Conservation (phyloP, 2,329 filamentous ascomycete species). For the Aspergillus melleus region DNA sequence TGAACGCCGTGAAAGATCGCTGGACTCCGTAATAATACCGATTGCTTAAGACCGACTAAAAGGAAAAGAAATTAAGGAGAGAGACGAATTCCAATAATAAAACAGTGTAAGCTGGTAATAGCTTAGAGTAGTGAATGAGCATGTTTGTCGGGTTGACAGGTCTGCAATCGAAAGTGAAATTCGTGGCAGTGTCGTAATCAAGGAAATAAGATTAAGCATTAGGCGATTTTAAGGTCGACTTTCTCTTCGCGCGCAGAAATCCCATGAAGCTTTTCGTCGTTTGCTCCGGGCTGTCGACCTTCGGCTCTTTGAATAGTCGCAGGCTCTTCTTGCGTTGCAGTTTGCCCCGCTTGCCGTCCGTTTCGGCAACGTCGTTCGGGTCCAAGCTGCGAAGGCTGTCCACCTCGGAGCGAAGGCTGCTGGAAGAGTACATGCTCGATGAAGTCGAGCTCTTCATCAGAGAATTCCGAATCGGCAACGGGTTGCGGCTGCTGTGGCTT, state of each 20-base stretch:
- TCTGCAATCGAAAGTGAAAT: neutral
- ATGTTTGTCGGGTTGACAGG: neutral
- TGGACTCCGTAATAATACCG: neutral
- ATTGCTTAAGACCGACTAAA: neutral
- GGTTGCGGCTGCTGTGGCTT: constrained; percentile 18
- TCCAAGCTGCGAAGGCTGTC: constrained; percentile 17
- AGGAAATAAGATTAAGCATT: constrained; percentile 18
- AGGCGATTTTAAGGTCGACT: constrained; percentile 19
- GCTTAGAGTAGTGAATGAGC: neutral
- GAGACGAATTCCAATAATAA: neutral
- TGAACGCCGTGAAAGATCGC: neutral
- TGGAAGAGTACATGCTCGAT: constrained; percentile 29
- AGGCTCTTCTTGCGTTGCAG: constrained; percentile 20
- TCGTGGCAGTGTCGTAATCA: neutral
- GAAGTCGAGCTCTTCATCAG: constrained; percentile 28
- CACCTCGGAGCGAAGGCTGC: constrained; percentile 31
- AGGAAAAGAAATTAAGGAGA: neutral
- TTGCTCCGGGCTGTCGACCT: constrained; percentile 8
- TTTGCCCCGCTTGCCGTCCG: constrained; percentile 9
- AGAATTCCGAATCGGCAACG: constrained; percentile 24
- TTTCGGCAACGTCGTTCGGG: constrained; percentile 9
- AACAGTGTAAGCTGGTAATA: neutral
- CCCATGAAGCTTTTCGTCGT: constrained; percentile 23
- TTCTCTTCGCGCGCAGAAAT: constrained; percentile 21
- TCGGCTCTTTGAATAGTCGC: constrained; percentile 13